phyloP scores from a whole-genome alignment of 306 rosid genomes.

The Prunus padus region DNA sequence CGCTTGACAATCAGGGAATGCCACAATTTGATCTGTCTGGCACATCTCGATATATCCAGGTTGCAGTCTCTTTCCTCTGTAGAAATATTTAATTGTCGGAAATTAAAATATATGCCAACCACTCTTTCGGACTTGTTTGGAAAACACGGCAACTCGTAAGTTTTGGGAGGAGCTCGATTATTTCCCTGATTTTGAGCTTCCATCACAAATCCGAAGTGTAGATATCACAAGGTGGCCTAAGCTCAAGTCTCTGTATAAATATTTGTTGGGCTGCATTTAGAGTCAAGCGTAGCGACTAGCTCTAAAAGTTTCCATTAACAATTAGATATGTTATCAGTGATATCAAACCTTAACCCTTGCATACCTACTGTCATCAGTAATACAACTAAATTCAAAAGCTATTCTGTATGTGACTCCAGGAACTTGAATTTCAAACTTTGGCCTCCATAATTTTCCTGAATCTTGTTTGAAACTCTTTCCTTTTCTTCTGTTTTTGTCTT shows the following conservation, averaged over 20 bases:
- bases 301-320: too few species aligned
- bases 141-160: accelerated
- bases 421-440: too few species aligned
- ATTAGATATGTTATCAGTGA: too few species aligned
- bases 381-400: too few species aligned
- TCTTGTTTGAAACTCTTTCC: too few species aligned
- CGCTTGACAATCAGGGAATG: neutral
- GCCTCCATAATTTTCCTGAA: too few species aligned
- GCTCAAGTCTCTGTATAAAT: neutral
- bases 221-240: neutral
- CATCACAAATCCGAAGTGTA: neutral
- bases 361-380: too few species aligned
- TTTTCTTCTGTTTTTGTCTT: too few species aligned
- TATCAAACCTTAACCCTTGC: too few species aligned
- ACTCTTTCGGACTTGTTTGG: neutral
- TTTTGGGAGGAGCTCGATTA: neutral
- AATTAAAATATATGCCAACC: neutral
- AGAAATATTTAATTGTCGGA: accelerated
- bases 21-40: neutral
- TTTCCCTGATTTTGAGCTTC: neutral
- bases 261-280: too few species aligned
- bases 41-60: neutral
- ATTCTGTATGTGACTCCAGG: too few species aligned
- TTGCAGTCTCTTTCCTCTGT: neutral
- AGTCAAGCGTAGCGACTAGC: too few species aligned